Base-by-base conservation (phyloP, 179 eudicot species). In the Beta macrorhiza region DNA sequence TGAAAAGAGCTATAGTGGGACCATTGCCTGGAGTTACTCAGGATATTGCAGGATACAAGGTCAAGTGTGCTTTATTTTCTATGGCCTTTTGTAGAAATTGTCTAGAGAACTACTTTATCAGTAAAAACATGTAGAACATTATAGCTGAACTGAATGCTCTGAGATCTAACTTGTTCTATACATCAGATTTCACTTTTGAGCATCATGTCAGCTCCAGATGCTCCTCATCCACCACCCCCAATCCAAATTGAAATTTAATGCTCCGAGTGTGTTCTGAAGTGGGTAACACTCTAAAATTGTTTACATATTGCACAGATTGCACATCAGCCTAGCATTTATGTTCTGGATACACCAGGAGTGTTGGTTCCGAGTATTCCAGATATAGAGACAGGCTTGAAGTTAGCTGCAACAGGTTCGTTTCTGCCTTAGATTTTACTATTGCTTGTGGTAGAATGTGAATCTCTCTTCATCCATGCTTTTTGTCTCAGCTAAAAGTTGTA, bases 21-120 rank as follows among this genome's bases (percentile, higher is more conserved):
- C 99, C 99, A 70, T 83, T 95, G 85, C 99, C 99, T 84, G 99
- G 99, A 85, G 99, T 95, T 83, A 95, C 99, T 61, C 99, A 91
- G 80, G 99, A 95, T 90, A 95, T 95, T 90, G 97, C 98, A 29
- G 99, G 99, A 80, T 95, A 77, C 85, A 93, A 92, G 95, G 99
- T 93, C 58, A 56, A 81, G 76, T 78, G 55, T 65, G 51, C 67
- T 58, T 17, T 70, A 22, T 20, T 55, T 37, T 55, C 11, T 32
- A 7, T 20, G 37, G 1, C 44, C 2, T 29, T 37, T 14, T 58
- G 32, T 77, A 7, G 56, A 45, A 74, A 11, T 74, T 32, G 29
- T 85, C 0, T 32, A 58, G 74, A 49, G 69, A 11, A 29, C 70
- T 59, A 67, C 17, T 58, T 56, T 42, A 62, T 52, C 64, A 29